phyloP scores from a whole-genome alignment of 2,329 filamentous ascomycete genomes.

The Sphaerulina musiva region DNA sequence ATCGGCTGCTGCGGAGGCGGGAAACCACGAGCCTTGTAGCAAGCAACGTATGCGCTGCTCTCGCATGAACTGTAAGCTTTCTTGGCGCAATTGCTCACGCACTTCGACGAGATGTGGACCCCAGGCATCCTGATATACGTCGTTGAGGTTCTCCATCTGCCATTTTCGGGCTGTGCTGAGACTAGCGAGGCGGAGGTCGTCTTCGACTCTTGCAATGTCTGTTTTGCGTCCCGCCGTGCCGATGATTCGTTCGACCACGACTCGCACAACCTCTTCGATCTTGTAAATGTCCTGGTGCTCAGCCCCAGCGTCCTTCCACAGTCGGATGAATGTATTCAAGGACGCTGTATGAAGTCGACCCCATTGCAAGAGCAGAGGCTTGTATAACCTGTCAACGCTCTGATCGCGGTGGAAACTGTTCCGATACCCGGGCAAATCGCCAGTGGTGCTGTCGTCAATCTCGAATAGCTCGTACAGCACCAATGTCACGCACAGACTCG shows the following conservation, averaged over 20 bases:
- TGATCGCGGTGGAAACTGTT: constrained; percentile 31
- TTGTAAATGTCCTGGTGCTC: constrained; percentile 85
- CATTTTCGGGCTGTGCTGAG: constrained; percentile 69
- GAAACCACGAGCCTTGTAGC: constrained; percentile 84
- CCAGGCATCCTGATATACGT: constrained; percentile 93
- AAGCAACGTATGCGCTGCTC: constrained; percentile 91
- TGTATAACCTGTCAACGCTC: constrained; percentile 76
- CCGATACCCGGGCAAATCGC: constrained; percentile 10
- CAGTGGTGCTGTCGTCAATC: constrained; percentile 52
- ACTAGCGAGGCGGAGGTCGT: constrained; percentile 79
- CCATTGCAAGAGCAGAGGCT: constrained; percentile 86
- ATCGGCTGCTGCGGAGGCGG: constrained; percentile 39
- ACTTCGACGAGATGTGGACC: constrained; percentile 80
- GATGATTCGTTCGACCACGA: constrained; percentile 82
- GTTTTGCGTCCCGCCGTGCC: constrained; percentile 74
- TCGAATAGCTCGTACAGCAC: constrained; percentile 95
- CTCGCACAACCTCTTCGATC: constrained; percentile 81
- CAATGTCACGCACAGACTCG: constrained; percentile 77
- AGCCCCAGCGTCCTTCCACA: constrained; percentile 89
- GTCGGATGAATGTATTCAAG: constrained; percentile 76
- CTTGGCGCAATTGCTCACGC: constrained; percentile 82
- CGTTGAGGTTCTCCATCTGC: constrained; percentile 87
- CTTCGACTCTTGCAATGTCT: constrained; percentile 80
- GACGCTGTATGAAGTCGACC: constrained; percentile 79
- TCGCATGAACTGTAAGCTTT: constrained; percentile 92